phyloP scores from a whole-genome alignment of 2,329 filamentous ascomycete species.

The Penicillium hordei region DNA sequence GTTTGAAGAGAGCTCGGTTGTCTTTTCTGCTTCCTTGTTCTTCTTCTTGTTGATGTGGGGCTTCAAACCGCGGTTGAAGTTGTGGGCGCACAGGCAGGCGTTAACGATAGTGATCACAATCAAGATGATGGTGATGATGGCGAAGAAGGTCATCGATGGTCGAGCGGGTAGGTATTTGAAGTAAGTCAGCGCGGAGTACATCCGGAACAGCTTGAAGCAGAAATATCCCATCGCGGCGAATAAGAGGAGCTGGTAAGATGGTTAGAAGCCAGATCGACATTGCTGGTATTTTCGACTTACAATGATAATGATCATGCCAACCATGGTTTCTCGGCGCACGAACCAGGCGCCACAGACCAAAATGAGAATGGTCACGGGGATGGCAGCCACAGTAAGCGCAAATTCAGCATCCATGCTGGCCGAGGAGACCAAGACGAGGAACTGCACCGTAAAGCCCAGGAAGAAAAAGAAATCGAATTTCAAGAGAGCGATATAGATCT shows the following conservation, averaged over 20 bases:
- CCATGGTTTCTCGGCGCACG: slow-evolving; percentile 76
- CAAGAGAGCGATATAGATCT: slow-evolving; percentile 96
- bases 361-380: slow-evolving; percentile 87
- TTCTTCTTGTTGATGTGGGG: slow-evolving; percentile 70
- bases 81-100: slow-evolving; percentile 81
- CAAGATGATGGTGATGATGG: slow-evolving; percentile 84
- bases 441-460: slow-evolving; percentile 96
- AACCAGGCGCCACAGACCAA: slow-evolving; percentile 81
- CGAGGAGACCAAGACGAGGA: slow-evolving; percentile 84
- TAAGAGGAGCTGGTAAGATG: slow-evolving; percentile 64
- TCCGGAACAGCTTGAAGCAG: slow-evolving; percentile 95
- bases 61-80: slow-evolving; percentile 89
- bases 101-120: slow-evolving; percentile 87
- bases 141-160: slow-evolving; percentile 87
- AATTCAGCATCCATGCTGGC: slow-evolving; percentile 71
- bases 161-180: slow-evolving; percentile 73
- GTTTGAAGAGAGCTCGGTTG: slow-evolving; percentile 44
- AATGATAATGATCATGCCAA: slow-evolving; percentile 76
- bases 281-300: slow-evolving; percentile 40
- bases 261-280: slow-evolving; percentile 17
- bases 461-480: slow-evolving; percentile 99
- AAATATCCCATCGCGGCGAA: slow-evolving; percentile 91
- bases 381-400: slow-evolving; percentile 80
- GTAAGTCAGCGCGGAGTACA: slow-evolving; percentile 69
- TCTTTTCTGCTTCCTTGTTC: slow-evolving; percentile 47